Conservation (phyloP, 2,329 filamentous ascomycete species). For the Fusarium nanum region DNA sequence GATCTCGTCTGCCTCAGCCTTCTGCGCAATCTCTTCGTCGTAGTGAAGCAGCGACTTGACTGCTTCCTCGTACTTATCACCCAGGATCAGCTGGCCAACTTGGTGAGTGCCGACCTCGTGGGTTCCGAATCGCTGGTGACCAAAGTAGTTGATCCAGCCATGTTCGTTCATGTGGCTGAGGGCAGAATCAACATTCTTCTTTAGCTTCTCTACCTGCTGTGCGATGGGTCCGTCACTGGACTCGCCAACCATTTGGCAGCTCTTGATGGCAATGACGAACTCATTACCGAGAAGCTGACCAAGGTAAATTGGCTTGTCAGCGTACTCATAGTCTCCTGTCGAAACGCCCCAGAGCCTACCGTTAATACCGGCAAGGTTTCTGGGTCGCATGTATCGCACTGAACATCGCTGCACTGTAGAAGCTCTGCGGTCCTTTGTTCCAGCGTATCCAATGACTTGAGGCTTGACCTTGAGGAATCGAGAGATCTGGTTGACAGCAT, state of each 20-base stretch:
- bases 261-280: conserved; percentile 90
- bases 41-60: conserved; percentile 82
- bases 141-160: conserved; percentile 98
- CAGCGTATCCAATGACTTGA: conserved; percentile 80
- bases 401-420: conserved; percentile 88
- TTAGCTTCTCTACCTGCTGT: conserved; percentile 49
- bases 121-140: conserved; percentile 95
- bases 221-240: conserved; percentile 39
- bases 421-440: conserved; percentile 90
- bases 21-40: conserved; percentile 68
- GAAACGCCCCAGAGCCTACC: conserved; percentile 70
- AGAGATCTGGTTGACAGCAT: conserved; percentile 81
- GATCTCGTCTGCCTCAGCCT: conserved; percentile 53
- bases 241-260: conserved; percentile 73
- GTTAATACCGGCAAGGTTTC: conserved; percentile 75
- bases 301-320: conserved; percentile 76
- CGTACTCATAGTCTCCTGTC: conserved; percentile 86
- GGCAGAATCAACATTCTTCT: conserved; percentile 62
- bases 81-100: conserved; percentile 84
- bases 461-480: conserved; percentile 79
- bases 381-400: conserved; percentile 61
- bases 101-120: conserved; percentile 87
- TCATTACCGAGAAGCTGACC: conserved; percentile 91
- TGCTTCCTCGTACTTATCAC: conserved; percentile 83
- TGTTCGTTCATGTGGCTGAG: conserved; percentile 75